Evolutionary conservation across 768 basidiomycete genomes (phyloP), one percentile per base, ranked within the genome.

Genomic region (Collybia sp.): DNA sequence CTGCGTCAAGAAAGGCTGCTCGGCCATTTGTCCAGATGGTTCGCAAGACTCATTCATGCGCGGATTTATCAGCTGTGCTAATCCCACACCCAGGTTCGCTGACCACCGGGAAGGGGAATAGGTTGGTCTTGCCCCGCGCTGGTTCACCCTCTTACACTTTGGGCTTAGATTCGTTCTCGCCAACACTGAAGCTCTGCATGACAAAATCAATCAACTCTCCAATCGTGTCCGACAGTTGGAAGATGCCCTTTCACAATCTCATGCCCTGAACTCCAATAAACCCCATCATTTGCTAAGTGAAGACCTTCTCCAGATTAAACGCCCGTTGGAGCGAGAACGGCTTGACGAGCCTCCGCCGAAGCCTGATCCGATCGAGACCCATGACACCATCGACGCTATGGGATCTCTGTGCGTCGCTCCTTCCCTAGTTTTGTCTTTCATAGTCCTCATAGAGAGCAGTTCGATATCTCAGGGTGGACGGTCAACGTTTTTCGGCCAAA

Each of bases 21-120:
- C 68, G 9, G 73, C 80, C 3, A 85, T 87, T 40, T 87, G 85
- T 60, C 83, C 83, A 5, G 76, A 83, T 54, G 82, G 79, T 77
- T 42, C 41, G 60, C 47, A 46, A 40, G 45, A 45, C 47, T 18
- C 18, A 44, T 44, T 19, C 49, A 40, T 48, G 46, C 40, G 33
- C 44, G 20, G 43, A 43, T 45, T 46, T 43, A 40, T 32, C 50
- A 30, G 40, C 58, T 16, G 57, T 44, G 38, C 46, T 44, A 45
- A 32, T 25, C 38, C 46, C 30, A 43, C 30, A 42, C 39, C 35
- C 49, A 84, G 83, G 82, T 12, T 83, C 82, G 25, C 70, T 85
- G 33, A 85, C 83, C 10, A 85, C 84, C 12, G 84, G 84, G 49
- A 85, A 83, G 60, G 83, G 83, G 11, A 87, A 85, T 59, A 69